Base-by-base conservation (phyloP, 148 eudicot genomes). In the Amaranthus palmeri region DNA sequence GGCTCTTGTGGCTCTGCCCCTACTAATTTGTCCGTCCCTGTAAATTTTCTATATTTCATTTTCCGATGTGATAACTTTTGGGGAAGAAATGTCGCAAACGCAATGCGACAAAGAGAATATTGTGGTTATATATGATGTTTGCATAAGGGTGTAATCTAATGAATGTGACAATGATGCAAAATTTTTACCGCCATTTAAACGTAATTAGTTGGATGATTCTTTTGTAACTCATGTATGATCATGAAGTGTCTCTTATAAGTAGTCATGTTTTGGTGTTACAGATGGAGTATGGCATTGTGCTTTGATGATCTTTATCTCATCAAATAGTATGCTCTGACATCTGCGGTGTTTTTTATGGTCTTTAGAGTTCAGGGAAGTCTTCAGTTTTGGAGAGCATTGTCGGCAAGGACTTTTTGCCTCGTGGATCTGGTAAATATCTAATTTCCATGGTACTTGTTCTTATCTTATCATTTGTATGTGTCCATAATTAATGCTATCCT, bases 321-420 rank as follows among this genome's bases (percentile, higher is more conserved):
- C 1, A 7, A 57, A 56, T 44, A 8, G 2, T 41, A 5, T 45
- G 36, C 44, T 50, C 61, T 50, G 14, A 70, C 64, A 15, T 14
- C 49, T 65, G 12, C 48, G 47, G 17, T 55, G 52, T 55, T 75
- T 25, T 77, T 71, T 57, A 14, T 75, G 69, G n/a, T 67, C 70
- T 81, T 74, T 77, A 95, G 98, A 95, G 98, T 81, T 95, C 98
- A 7, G 98, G 98, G 57, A 95, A 95, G 80, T 95, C 98, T 47
- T 95, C 98, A 10, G 98, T 91, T 49, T 81, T 95, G 79, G 98
- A 95, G 79, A 95, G 97, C 72, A 78, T 91, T 81, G 98, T 95
- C 25, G 97, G 98, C 65, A 95, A 89, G 86, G 98, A 95, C 79
- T 95, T 95, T 80, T 82, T 95, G 79, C 98, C 98, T 78, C 98